A percentile compares a stretch with the other conserved stretches of the same genome.
phyloP scores from a whole-genome alignment of 2,329 filamentous ascomycete species.

The Neophaeococcomyces aloes region DNA sequence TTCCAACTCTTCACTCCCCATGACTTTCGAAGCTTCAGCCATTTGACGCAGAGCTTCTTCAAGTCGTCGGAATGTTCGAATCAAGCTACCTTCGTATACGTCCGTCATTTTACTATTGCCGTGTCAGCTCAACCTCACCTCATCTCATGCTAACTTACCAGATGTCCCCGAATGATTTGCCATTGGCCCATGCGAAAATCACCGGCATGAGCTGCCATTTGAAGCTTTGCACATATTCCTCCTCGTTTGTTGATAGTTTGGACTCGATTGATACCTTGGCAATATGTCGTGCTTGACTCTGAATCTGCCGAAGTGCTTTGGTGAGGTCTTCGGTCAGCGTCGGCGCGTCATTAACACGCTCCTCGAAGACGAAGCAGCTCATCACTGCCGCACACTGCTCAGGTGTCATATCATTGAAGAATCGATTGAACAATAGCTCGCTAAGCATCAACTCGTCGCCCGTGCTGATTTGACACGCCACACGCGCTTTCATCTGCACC shows the following conservation, averaged over 20 bases:
- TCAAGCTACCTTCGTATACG: constrained; percentile 91
- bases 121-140: constrained; percentile 5
- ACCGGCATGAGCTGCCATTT: constrained; percentile 98
- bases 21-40: constrained; percentile 90
- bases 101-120: constrained; percentile 87
- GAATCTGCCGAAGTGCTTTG: constrained; percentile 77
- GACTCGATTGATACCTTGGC: constrained; percentile 92
- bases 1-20: constrained; percentile 91
- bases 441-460: constrained; percentile 89
- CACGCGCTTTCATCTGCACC: constrained; percentile 90
- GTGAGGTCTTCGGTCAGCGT: constrained; percentile 68
- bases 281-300: constrained; percentile 73
- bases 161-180: constrained; percentile 81
- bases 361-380: constrained; percentile 94
- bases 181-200: constrained; percentile 82
- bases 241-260: constrained; percentile 87
- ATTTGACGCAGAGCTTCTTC: constrained; percentile 93
- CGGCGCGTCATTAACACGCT: constrained; percentile 70
- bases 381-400: constrained; percentile 79
- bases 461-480: constrained; percentile 94
- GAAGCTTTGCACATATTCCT: constrained; percentile 80
- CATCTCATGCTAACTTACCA: constrained; percentile 57
- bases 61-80: constrained; percentile 86
- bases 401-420: constrained; percentile 90
- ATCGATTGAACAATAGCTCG: constrained; percentile 89